These are phyloP conservation scores for Citrus reticulata DNA, from an alignment of 345 rosid species.

Conservation along the genomic window DNA sequence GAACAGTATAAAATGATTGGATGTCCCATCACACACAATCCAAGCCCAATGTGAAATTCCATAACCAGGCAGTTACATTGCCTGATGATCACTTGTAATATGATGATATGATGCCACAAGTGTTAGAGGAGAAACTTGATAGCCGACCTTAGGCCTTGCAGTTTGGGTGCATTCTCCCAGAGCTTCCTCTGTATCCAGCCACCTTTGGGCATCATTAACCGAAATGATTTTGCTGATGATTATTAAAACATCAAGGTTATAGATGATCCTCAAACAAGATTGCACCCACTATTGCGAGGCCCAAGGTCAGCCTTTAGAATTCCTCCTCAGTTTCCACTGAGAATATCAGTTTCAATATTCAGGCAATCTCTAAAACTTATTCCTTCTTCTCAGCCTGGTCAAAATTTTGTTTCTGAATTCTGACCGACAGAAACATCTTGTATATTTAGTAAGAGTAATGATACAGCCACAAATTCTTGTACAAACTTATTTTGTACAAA, in stretches of 20 bases:
- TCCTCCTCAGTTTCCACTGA: background rate
- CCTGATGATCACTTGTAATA: background rate
- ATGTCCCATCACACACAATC: background rate
- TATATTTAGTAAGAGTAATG: background rate
- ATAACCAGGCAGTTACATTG: background rate
- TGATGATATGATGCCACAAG: background rate
- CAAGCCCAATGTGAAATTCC: background rate
- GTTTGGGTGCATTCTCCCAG: conserved; percentile 4
- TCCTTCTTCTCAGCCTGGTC: background rate
- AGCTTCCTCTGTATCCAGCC: background rate
- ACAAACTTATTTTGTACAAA: too few relatives aligned
- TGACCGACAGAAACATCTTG: background rate
- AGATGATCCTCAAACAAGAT: background rate
- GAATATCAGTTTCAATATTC: background rate
- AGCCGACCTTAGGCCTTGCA: conserved; percentile 8
- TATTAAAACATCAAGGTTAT: background rate
- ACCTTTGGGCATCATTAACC: background rate
- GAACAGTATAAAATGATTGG: background rate
- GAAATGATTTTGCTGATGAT: background rate
- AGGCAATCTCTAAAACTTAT: background rate
- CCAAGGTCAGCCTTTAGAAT: background rate
- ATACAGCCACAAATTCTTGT: too few relatives aligned
- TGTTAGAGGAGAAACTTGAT: conserved; percentile 1
- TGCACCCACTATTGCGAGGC: conserved; percentile 11
- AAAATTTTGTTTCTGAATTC: background rate